A percentile compares a stretch with the other conserved stretches of the same genome.
Evolutionary conservation across 441 rosid genomes (phyloP).

Genomic region (Bocquillonia castaneifolia): DNA sequence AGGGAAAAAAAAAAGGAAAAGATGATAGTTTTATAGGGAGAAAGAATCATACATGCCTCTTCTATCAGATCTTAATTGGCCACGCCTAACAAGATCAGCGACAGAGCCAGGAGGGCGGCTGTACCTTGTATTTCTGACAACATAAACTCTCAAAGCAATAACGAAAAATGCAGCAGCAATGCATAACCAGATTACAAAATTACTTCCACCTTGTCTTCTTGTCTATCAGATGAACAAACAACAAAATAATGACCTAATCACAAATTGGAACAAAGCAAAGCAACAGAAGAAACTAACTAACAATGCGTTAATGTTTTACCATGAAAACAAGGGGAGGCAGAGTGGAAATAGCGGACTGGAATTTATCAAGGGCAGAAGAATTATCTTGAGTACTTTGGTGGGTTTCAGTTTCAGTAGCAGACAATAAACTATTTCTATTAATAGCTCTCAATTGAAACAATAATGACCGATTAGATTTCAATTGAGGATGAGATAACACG

Average conservation of each 20-base stretch:
- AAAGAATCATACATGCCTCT: slow-evolving; percentile 96
- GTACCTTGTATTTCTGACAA: slow-evolving; percentile 44
- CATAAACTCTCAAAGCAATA: slow-evolving; percentile 42
- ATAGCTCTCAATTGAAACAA: slow-evolving; percentile 35
- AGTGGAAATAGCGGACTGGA: slow-evolving; percentile 40
- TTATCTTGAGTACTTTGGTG: slow-evolving; percentile 14
- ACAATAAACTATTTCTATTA: slow-evolving; percentile 28
- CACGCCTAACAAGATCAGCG: slow-evolving; percentile 94
- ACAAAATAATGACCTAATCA: not conserved
- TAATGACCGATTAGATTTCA: slow-evolving; percentile 26
- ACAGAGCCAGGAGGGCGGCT: slow-evolving; percentile 68
- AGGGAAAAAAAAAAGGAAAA: not conserved
- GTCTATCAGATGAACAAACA: slow-evolving; percentile 30
- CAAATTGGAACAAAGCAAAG: not conserved
- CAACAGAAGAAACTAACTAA: not conserved
- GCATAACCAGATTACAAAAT: slow-evolving; percentile 44
- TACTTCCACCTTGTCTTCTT: slow-evolving; percentile 37
- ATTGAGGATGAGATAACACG: slow-evolving; percentile 14
- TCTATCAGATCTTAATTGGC: slow-evolving; percentile 93
- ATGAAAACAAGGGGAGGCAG: slow-evolving; percentile 52
- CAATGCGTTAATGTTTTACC: slow-evolving; percentile 31
- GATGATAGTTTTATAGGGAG: slow-evolving; percentile 16
- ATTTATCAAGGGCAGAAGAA: slow-evolving; percentile 4
- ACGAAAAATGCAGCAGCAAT: slow-evolving; percentile 47
- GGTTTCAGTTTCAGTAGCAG: slow-evolving; percentile 27